phyloP scores from a whole-genome alignment of 2,329 filamentous ascomycete genomes.

The Diaporthe ilicicola region DNA sequence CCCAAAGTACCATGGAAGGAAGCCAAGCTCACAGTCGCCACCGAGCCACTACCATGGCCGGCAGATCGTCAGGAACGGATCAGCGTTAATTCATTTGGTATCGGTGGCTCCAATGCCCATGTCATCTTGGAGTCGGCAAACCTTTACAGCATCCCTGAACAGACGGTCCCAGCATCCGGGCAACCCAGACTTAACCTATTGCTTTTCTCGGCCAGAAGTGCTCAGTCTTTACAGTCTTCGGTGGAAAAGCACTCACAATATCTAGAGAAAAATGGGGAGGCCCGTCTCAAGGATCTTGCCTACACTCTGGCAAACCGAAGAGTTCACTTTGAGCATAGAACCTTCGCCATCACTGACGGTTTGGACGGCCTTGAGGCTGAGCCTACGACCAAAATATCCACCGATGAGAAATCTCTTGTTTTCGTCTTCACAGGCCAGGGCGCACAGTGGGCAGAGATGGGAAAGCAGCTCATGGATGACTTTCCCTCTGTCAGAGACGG shows the following conservation, averaged over 20 bases:
- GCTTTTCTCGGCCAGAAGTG: no score
- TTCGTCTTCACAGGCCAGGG: constrained; percentile 53
- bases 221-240: no score
- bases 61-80: not conserved
- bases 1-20: constrained; percentile 33
- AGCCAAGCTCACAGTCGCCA: constrained; percentile 25
- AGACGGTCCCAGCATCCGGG: not conserved
- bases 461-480: constrained; percentile 37
- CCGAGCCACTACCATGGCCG: constrained; percentile 27
- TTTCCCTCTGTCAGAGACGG: constrained; percentile 43
- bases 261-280: not conserved
- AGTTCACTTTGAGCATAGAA: not conserved
- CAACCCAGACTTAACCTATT: no score
- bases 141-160: not conserved
- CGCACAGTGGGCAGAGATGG: constrained; percentile 33
- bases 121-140: constrained; percentile 37
- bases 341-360: not conserved
- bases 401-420: constrained; percentile 38
- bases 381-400: constrained; percentile 27
- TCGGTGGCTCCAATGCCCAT: constrained; percentile 43
- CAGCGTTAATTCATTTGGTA: constrained; percentile 43
- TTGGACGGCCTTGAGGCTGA: not conserved
- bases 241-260: no score
- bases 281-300: not conserved
- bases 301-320: constrained; percentile 5